Percentiles rank a stretch among this genome's conserved stretches.
These are phyloP conservation scores for Bathelium albidoporum DNA, from an alignment of 495 filamentous ascomycete genomes.

Conservation along the genomic window DNA sequence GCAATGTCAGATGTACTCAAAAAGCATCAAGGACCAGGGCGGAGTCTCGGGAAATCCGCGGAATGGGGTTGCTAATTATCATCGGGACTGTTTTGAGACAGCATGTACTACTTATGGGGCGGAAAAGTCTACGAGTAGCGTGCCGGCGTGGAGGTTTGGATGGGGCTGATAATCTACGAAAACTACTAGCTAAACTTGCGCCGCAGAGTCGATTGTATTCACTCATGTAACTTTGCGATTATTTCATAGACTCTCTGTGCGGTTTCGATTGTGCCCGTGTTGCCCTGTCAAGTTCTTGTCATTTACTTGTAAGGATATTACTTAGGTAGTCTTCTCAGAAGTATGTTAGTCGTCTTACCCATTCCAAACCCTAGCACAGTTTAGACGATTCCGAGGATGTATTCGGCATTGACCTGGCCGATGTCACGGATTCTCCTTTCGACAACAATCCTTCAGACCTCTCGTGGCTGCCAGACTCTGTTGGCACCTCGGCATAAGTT, in stretches of 20 bases:
- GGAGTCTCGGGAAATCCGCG: neutral
- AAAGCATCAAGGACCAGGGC: neutral
- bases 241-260: too few species aligned
- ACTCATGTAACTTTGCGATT: too few species aligned
- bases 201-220: neutral
- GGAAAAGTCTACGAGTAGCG: neutral
- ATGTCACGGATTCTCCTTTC: too few species aligned
- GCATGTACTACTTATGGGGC: neutral
- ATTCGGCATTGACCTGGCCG: too few species aligned
- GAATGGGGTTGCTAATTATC: neutral
- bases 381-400: too few species aligned
- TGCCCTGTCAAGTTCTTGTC: too few species aligned
- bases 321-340: too few species aligned
- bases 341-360: too few species aligned
- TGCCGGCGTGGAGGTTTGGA: neutral
- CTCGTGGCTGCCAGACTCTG: too few species aligned
- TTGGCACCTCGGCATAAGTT: neutral
- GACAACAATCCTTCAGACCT: neutral
- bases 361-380: too few species aligned
- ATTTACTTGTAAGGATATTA: too few species aligned
- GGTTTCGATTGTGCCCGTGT: too few species aligned
- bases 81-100: conserved; percentile 3
- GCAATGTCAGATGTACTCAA: neutral
- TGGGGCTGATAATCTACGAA: neutral
- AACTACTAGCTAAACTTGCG: neutral